Conservation (phyloP, 2,329 filamentous ascomycete species). For the Cadophora luteo-olivacea region DNA sequence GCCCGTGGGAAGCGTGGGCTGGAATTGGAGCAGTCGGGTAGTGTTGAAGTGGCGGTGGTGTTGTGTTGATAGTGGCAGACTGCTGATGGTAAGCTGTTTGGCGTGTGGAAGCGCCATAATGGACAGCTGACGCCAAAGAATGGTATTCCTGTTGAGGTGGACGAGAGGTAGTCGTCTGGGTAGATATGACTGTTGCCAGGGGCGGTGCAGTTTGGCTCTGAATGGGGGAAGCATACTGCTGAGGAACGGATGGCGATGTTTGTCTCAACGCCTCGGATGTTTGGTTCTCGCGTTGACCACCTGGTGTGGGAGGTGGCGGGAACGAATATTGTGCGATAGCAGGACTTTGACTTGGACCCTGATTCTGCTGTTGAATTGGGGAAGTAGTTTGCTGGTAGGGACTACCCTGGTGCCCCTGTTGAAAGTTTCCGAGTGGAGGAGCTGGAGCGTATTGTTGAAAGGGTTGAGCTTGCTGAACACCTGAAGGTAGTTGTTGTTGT, state of each 20-base stretch:
- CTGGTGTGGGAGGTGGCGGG: not conserved
- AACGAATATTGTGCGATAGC: not conserved
- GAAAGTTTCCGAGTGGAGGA: not conserved
- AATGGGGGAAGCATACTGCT: not conserved
- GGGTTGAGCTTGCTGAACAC: not conserved
- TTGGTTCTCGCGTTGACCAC: not conserved
- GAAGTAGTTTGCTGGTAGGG: not conserved
- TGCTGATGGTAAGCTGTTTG: not conserved
- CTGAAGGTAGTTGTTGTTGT: not conserved
- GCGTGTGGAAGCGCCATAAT: not conserved
- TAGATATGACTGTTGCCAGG: not conserved
- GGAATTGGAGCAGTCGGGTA: not conserved
- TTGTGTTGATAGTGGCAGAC: not conserved
- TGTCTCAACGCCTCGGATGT: not conserved
- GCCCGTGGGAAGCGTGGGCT: not conserved
- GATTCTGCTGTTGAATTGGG: not conserved
- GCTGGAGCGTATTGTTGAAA: conserved; percentile 1
- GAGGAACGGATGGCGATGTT: not conserved
- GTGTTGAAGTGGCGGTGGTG: not conserved
- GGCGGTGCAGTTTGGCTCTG: not conserved
- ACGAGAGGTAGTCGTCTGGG: not conserved
- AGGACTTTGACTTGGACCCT: not conserved
- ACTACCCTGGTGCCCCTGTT: not conserved
- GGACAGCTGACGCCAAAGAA: not conserved
- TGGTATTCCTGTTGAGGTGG: not conserved